Evolutionary conservation across 306 rosid genomes (phyloP).

Genomic region (barrel medic (Medicago truncatula)): DNA sequence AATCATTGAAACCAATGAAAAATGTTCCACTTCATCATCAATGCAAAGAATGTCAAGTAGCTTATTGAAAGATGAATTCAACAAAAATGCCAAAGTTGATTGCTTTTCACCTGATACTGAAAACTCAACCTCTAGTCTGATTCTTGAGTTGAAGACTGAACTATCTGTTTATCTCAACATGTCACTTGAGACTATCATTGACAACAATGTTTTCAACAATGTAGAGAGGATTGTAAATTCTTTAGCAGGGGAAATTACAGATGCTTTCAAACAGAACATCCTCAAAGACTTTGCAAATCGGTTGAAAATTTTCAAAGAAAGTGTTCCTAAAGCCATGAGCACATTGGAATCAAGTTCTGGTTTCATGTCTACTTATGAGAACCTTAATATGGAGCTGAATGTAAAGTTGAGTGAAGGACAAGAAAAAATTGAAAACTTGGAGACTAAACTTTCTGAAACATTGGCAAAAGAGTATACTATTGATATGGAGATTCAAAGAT

Average conservation of each 20-base stretch:
- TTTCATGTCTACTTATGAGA: slow-evolving; percentile 10
- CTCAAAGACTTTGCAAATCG: slow-evolving; percentile 1
- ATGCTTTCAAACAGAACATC: slow-evolving; percentile 3
- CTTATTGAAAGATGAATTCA: not conserved
- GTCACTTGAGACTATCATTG: not conserved
- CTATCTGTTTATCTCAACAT: slow-evolving; percentile 6
- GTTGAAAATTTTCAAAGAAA: slow-evolving; percentile 2
- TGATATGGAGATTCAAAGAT: slow-evolving; percentile 3
- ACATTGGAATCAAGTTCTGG: not conserved
- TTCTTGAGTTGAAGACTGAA: not conserved
- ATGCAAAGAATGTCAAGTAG: slow-evolving; percentile 15
- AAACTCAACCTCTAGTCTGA: not conserved
- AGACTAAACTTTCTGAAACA: slow-evolving; percentile 10
- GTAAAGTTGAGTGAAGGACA: not conserved
- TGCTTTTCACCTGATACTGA: not conserved
- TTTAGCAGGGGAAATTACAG: not conserved
- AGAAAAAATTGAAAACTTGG: slow-evolving; percentile 12
- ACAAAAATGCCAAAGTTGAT: not conserved
- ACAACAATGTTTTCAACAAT: not conserved
- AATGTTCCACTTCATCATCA: slow-evolving; percentile 1
- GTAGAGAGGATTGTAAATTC: not conserved
- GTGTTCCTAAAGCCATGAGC: slow-evolving; percentile 1
- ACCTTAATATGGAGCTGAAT: slow-evolving; percentile 1
- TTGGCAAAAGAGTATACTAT: not conserved
- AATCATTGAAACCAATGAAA: not conserved